phyloP scores from a whole-genome alignment of 306 rosid species.

The Cucumis melo region DNA sequence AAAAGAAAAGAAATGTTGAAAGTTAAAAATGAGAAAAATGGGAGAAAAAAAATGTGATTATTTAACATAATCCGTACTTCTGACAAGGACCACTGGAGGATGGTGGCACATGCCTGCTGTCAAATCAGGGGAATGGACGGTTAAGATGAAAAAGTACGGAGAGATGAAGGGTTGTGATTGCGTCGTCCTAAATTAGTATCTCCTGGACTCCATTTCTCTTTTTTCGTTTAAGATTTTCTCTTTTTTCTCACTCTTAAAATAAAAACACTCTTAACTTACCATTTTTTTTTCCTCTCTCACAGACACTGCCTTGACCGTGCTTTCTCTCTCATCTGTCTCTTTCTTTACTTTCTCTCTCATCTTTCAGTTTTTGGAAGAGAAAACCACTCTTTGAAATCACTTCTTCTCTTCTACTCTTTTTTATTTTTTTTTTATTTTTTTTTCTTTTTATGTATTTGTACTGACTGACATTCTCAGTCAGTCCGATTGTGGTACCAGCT shows the following conservation, averaged over 20 bases:
- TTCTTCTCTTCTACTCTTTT: slow-evolving; percentile 16
- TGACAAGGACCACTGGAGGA: slow-evolving; percentile 80
- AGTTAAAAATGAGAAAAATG: not conserved
- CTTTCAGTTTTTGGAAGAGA: slow-evolving; percentile 18
- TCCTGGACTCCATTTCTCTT: slow-evolving; percentile 23
- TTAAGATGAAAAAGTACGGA: slow-evolving; percentile 32
- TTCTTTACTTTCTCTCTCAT: slow-evolving; percentile 12
- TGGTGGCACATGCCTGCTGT: slow-evolving; percentile 92
- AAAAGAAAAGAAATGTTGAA: not conserved
- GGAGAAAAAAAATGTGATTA: not conserved
- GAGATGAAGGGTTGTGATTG: slow-evolving; percentile 21
- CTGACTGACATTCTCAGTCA: slow-evolving; percentile 28
- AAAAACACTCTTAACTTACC: not conserved
- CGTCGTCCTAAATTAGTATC: slow-evolving; percentile 17
- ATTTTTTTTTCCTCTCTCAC: not conserved
- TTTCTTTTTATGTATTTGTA: not conserved
- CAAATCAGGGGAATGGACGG: slow-evolving; percentile 43
- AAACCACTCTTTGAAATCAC: not conserved
- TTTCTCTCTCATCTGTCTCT: slow-evolving; percentile 14
- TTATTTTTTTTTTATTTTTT: not conserved
- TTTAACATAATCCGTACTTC: slow-evolving; percentile 48
- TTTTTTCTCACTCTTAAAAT: not conserved
- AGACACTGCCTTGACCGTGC: slow-evolving; percentile 8
- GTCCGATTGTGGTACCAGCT: slow-evolving; percentile 47
- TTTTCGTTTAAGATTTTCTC: not conserved